Conservation (phyloP, 495 filamentous ascomycete species). For the Niebla homalea region DNA sequence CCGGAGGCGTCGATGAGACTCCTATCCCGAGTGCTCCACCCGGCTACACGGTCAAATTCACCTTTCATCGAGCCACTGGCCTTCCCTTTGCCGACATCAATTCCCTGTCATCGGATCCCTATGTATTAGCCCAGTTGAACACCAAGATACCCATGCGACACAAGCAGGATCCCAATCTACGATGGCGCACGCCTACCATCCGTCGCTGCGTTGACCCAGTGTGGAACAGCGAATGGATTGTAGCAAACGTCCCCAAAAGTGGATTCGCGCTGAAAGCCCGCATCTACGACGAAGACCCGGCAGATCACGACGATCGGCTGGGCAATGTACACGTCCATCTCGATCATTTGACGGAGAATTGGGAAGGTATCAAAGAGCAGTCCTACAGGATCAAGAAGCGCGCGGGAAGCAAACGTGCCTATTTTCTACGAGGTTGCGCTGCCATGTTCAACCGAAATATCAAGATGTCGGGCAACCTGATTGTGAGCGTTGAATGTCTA, state of each 20-base stretch:
- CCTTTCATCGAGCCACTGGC: slow-evolving; percentile 65
- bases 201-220: slow-evolving; percentile 53
- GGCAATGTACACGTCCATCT: slow-evolving; percentile 66
- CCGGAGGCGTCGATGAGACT: slow-evolving; percentile 68
- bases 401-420: slow-evolving; percentile 73
- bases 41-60: slow-evolving; percentile 76
- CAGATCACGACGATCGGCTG: slow-evolving; percentile 75
- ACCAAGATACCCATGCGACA: slow-evolving; percentile 54
- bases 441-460: slow-evolving; percentile 39
- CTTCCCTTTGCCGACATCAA: slow-evolving; percentile 72
- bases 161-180: slow-evolving; percentile 61
- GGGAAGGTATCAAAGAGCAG: slow-evolving; percentile 52
- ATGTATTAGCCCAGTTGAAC: slow-evolving; percentile 53
- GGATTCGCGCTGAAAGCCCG: slow-evolving; percentile 72
- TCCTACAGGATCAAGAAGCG: slow-evolving; percentile 67
- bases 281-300: slow-evolving; percentile 78
- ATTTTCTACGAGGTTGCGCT: slow-evolving; percentile 52
- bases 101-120: slow-evolving; percentile 73
- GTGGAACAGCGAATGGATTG: slow-evolving; percentile 79
- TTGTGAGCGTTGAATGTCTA: slow-evolving; percentile 57
- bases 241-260: slow-evolving; percentile 66
- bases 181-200: slow-evolving; percentile 65
- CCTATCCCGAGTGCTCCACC: slow-evolving; percentile 57
- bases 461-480: slow-evolving; percentile 45
- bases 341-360: slow-evolving; percentile 41